These are phyloP conservation scores for Petunia axillaris DNA, from an alignment of 257 asterid genomes.

Conservation along the genomic window DNA sequence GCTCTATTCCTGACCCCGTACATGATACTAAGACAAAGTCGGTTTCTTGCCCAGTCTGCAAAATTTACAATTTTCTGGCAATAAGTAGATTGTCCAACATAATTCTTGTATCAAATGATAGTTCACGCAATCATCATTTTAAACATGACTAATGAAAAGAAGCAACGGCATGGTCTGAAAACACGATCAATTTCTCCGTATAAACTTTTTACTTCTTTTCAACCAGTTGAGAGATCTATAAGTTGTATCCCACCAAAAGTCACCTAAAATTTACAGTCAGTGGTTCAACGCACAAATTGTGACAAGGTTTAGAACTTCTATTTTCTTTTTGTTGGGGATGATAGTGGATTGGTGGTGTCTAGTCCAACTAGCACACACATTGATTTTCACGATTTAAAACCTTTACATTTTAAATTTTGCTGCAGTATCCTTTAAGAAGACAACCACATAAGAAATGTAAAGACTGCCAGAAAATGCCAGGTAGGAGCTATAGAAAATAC, in stretches of 20 bases:
- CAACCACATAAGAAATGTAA: background rate
- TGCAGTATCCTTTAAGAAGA: background rate
- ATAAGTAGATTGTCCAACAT: background rate
- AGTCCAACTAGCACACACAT: background rate
- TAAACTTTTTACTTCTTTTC: background rate
- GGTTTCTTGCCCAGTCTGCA: slow-evolving; percentile 98
- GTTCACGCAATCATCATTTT: slow-evolving; percentile 3
- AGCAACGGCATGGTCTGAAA: background rate
- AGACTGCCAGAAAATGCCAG: background rate
- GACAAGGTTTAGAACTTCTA: background rate
- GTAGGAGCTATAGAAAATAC: background rate
- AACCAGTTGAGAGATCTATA: background rate
- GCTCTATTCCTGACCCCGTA: slow-evolving; percentile 90
- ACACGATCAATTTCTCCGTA: background rate
- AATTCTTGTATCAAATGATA: background rate
- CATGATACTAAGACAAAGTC: slow-evolving; percentile 92
- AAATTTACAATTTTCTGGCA: slow-evolving; percentile 28
- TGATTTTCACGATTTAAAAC: background rate
- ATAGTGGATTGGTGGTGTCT: background rate
- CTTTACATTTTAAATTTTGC: background rate
- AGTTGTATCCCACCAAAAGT: background rate
- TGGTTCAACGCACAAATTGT: background rate
- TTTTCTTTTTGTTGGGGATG: background rate
- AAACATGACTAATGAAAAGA: background rate
- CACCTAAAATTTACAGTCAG: background rate